phyloP scores from a whole-genome alignment of 345 rosid species.

The Eucalyptus virginea region DNA sequence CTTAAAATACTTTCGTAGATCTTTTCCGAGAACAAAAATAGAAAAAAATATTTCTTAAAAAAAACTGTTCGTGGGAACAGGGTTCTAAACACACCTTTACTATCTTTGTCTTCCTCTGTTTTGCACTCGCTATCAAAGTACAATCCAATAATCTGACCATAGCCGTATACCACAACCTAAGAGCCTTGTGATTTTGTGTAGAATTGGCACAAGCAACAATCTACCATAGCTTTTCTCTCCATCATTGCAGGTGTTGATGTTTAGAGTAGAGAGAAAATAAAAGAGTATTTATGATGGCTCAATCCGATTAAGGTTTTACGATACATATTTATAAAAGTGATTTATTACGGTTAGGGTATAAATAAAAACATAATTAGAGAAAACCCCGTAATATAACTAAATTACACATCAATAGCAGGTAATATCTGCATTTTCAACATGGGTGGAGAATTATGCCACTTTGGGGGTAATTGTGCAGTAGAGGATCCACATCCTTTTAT shows the following conservation, averaged over 20 bases:
- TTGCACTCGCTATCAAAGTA: neutral
- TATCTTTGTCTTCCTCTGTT: fast-evolving
- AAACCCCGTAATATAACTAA: neutral
- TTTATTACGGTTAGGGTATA: neutral
- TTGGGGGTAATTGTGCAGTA: neutral
- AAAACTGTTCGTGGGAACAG: fast-evolving
- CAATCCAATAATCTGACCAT: neutral
- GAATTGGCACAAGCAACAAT: neutral
- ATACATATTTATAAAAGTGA: neutral
- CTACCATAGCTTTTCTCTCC: neutral
- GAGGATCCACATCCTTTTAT: neutral
- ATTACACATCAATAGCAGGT: neutral
- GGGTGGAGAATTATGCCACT: neutral
- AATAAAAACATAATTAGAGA: no score
- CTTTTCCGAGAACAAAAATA: fast-evolving
- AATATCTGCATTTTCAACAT: neutral
- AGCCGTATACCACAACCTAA: neutral
- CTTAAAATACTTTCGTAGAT: fast-evolving
- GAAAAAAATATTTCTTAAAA: no score
- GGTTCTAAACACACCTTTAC: neutral
- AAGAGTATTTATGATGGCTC: neutral
- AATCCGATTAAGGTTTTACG: no score
- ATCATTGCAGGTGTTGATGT: neutral
- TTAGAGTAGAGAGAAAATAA: neutral
- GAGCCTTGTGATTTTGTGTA: neutral